Percentiles rank a stretch among this genome's conserved stretches.
Conservation (phyloP, 1,284 basidiomycete genomes). For the Ustilago shanxiensis region DNA sequence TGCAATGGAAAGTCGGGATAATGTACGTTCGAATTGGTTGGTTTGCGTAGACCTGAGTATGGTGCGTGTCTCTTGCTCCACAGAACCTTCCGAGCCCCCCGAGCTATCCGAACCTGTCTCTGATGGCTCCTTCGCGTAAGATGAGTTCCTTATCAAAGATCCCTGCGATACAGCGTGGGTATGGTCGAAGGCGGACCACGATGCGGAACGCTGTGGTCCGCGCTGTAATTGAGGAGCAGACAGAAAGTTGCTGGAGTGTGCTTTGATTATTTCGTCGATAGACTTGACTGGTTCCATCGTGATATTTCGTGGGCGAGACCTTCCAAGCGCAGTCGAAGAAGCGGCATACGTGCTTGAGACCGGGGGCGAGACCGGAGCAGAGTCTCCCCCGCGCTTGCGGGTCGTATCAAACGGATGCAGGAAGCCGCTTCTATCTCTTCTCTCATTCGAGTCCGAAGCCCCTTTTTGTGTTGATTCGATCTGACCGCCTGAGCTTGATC, state of each 20-base stretch:
- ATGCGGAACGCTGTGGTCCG: slow-evolving; percentile 53
- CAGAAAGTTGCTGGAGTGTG: slow-evolving; percentile 66
- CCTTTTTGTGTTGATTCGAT: neutral
- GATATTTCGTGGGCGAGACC: slow-evolving; percentile 7
- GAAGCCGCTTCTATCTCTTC: neutral
- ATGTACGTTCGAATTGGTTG: neutral
- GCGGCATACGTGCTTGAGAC: slow-evolving; percentile 36
- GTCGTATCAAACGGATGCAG: neutral
- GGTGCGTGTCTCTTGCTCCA: slow-evolving; percentile 28
- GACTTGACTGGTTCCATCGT: slow-evolving; percentile 32
- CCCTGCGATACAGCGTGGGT: neutral
- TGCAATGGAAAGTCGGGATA: slow-evolving; percentile 13
- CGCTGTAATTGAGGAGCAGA: slow-evolving; percentile 47
- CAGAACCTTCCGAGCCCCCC: slow-evolving; percentile 24
- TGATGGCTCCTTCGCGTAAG: neutral
- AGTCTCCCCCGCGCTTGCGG: neutral
- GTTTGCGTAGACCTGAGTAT: slow-evolving; percentile 11
- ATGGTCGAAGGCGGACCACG: slow-evolving; percentile 51
- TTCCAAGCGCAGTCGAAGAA: slow-evolving; percentile 31
- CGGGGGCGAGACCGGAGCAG: neutral
- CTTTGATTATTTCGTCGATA: slow-evolving; percentile 71
- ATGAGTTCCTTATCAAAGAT: neutral
- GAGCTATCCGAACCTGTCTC: slow-evolving; percentile 19
- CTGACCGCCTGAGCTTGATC: slow-evolving; percentile 22
- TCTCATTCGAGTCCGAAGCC: neutral